Base-by-base conservation (phyloP, 164 flowering plant species). In the Aristolochia contorta region DNA sequence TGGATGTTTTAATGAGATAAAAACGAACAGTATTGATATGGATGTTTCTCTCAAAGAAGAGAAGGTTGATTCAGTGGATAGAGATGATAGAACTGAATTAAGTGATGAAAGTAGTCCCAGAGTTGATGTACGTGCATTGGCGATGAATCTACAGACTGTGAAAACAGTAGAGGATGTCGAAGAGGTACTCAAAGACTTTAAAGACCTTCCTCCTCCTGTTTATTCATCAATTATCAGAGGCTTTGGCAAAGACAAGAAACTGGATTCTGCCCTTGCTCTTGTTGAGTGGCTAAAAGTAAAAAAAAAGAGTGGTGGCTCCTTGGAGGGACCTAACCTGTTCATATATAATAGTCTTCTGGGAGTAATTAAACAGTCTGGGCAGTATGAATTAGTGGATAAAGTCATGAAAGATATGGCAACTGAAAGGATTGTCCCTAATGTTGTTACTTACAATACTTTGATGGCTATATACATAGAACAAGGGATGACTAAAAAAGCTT, bases 331-430 rank as follows among this genome's bases (percentile, higher is more conserved):
- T 12, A 94, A 91, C 60, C 69, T 84, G 46, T 91, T 76, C 63
- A 79, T 86, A 32, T 94, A 89, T 63, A 91, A 94, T 56, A 84
- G 89, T 63, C 81, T 94, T 30, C 67, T 89, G 73, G 91, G 96
- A 56, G 94, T 96, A 4, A 62, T 84, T 64, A 94, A 87, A 71
- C 83, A 84, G 54, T 72, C 76, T 19, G 70, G 59, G 47, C 56
- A 69, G 47, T 80, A 63, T 74, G 86, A 67, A 14, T 16, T 54
- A 62, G 73, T 77, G 30, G 86, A 80, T 19, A 69, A 53, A 21
- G 68, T 94, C 32, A 58, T 94, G 72, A 68, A 80, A 56, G 90
- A 83, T 67, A 94, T 94, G 96, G 68, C 50, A 24, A 46, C 56
- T 47, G 81, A 81, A 55, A 91, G 91, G 13, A 46, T 89, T 30